phyloP scores from a whole-genome alignment of 225 moss, liverwort and hornwort genomes.

The Marchantia polymorpha region DNA sequence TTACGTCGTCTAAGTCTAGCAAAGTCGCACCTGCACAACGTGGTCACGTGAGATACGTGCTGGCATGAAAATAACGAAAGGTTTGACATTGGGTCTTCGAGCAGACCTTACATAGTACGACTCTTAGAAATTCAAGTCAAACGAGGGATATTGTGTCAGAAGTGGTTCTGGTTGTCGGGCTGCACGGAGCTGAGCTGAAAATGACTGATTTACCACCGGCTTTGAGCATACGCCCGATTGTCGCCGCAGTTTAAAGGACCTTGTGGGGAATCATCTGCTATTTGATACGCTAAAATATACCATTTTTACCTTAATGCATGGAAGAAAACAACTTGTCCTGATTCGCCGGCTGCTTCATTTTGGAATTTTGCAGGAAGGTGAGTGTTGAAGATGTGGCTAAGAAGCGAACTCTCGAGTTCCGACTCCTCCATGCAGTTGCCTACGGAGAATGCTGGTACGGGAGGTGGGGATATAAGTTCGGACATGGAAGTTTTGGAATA shows the following conservation, averaged over 20 bases:
- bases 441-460: constrained; percentile 99
- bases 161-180: neutral
- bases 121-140: neutral
- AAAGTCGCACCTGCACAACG: neutral
- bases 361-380: constrained; percentile 87
- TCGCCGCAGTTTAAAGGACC: too few relatives aligned
- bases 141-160: neutral
- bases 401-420: constrained; percentile 82
- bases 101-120: neutral
- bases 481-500: constrained; percentile 98
- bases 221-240: neutral
- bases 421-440: constrained; percentile 87
- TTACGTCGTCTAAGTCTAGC: neutral
- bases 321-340: too few relatives aligned
- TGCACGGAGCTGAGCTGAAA: neutral
- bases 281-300: too few relatives aligned
- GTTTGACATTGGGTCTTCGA: neutral
- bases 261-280: too few relatives aligned
- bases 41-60: constrained; percentile 3
- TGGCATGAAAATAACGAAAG: neutral
- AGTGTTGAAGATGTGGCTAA: constrained; percentile 99
- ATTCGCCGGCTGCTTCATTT: too few relatives aligned
- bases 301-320: too few relatives aligned
- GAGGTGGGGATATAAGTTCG: constrained; percentile 97
- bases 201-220: neutral